Evolutionary conservation across 2,329 filamentous ascomycete species (phyloP), one percentile per base, ranked within the genome.

Genomic region (Scedosporium minutisporum): DNA sequence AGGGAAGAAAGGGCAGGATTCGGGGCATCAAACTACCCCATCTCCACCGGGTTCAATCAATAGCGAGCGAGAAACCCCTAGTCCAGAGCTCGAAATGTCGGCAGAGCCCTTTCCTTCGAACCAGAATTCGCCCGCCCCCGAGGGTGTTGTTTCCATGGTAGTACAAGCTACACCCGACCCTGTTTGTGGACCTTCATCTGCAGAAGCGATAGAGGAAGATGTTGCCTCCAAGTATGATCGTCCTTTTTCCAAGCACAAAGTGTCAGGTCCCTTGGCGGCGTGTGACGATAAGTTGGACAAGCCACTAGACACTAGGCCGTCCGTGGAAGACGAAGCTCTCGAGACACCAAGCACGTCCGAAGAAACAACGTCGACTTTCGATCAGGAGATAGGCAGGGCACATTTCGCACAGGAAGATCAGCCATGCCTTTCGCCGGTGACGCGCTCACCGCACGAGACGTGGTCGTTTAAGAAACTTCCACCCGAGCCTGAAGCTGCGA

Each of bases 1-100:
- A 23, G 70, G 69, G 62, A 66, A 62, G 33, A 65, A 61, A n/a
- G 63, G 62, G 29, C 62, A 57, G 62, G 33, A 38, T 21, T 6
- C 57, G 10, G 16, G n/a, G 9, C 33, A 44, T 58, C 14, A 18
- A 21, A 27, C 14, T 58, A 18, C 29, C n/a, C 33, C 57, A 42
- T 38, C 33, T 14, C 33, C 33, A 38, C 10, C 33, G 10, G 10
- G 12, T 38, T 14, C 33, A 38, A 12, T 6, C 10, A 38, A 33
- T 33, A 6, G 3, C 7, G 29, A 7, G 29, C 29, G 6, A 9
- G 6, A 38, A 38, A 3, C 33, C 33, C 10, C 33, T 38, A 3
- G 33, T 38, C 33, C 2, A 38, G 33, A 4, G 4, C 33, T 12
- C 33, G 33, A 4, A 14, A 38, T 12, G 33, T 12, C 33, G 33